Percentiles rank a stretch among this genome's conserved stretches.
phyloP scores from a whole-genome alignment of 1,284 basidiomycete genomes.

The Ganoderma boninense region DNA sequence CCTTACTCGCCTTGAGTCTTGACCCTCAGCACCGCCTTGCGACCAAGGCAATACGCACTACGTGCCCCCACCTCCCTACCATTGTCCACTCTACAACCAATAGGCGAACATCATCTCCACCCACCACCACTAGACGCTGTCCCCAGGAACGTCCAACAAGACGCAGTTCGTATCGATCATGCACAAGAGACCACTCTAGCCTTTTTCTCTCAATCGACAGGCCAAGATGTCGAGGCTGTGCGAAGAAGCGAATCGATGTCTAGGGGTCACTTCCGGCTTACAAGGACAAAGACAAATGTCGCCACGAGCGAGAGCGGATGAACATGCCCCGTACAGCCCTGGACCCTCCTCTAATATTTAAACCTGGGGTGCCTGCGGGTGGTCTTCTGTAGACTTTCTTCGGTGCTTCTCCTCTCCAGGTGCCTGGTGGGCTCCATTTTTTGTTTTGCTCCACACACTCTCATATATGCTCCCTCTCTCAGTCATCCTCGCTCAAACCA shows the following conservation, averaged over 20 bases:
- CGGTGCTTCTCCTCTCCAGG: background rate
- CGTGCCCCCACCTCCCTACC: background rate
- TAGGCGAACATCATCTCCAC: background rate
- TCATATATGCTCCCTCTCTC: background rate
- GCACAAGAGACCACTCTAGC: background rate
- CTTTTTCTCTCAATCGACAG: conserved; percentile 15
- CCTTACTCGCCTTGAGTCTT: too few species aligned
- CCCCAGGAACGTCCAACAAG: conserved; percentile 1
- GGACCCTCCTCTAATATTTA: background rate
- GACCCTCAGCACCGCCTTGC: background rate
- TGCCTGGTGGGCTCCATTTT: background rate
- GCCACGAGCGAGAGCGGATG: background rate
- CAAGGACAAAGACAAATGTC: conserved; percentile 26
- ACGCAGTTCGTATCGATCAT: background rate
- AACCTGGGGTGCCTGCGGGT: background rate
- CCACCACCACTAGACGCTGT: background rate
- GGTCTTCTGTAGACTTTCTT: background rate
- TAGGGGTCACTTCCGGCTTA: conserved; percentile 13
- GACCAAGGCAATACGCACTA: background rate
- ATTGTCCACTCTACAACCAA: background rate
- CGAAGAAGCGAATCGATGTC: conserved; percentile 6
- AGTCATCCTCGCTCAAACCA: background rate
- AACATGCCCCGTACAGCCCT: background rate
- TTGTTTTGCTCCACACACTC: background rate
- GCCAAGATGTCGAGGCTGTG: conserved; percentile 18